These are phyloP conservation scores for Polytrichum commune DNA, from an alignment of 225 moss, liverwort and hornwort genomes.

Conservation along the genomic window DNA sequence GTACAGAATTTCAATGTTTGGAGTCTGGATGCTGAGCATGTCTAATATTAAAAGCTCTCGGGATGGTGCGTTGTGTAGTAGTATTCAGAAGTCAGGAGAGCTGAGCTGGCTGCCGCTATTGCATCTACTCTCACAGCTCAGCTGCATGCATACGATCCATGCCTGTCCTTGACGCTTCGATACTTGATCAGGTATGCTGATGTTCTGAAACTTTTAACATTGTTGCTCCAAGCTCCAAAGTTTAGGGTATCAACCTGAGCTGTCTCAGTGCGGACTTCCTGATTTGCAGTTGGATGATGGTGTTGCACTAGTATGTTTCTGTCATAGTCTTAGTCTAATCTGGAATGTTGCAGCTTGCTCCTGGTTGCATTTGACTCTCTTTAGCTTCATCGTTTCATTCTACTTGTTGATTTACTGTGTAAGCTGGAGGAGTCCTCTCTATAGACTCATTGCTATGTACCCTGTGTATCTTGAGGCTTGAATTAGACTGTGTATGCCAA, in stretches of 20 bases:
- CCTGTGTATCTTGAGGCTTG: too few relatives aligned
- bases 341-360: background rate
- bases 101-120: conserved; percentile 74
- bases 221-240: too few relatives aligned
- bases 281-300: background rate
- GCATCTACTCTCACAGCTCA: conserved; percentile 70
- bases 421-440: too few relatives aligned
- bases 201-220: background rate
- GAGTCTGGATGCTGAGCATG: conserved; percentile 9
- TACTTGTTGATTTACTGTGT: too few relatives aligned
- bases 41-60: conserved; percentile 47
- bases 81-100: conserved; percentile 84
- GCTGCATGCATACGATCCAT: conserved; percentile 65
- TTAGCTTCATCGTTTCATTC: too few relatives aligned
- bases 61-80: conserved; percentile 85
- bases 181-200: conserved; percentile 72
- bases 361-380: too few relatives aligned
- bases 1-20: too few relatives aligned
- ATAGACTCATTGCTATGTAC: too few relatives aligned
- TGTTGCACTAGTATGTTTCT: background rate
- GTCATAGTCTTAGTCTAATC: background rate
- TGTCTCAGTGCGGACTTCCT: too few relatives aligned
- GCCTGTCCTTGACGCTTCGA: conserved; percentile 58
- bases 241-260: too few relatives aligned
- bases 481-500: too few relatives aligned